A percentile compares a stretch with the other conserved stretches of the same genome.
Conservation (phyloP, 2,329 filamentous ascomycete genomes). For the Metarhizium brunneum region DNA sequence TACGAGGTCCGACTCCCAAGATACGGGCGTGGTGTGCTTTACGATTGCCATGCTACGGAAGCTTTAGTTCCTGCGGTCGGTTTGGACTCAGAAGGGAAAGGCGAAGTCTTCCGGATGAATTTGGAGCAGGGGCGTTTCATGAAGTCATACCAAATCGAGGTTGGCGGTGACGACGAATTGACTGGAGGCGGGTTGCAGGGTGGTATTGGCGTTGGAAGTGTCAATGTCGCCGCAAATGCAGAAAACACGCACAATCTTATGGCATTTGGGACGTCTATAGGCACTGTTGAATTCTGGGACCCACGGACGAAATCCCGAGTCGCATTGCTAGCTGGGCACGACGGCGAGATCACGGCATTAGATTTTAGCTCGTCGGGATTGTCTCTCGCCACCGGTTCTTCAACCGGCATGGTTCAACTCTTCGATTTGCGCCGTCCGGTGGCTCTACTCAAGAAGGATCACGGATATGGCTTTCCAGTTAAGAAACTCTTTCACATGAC, state of each 20-base stretch:
- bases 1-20: conserved; percentile 83
- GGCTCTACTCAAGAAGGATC: conserved; percentile 82
- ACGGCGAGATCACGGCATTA: conserved; percentile 74
- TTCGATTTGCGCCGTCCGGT: conserved; percentile 87
- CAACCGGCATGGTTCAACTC: conserved; percentile 75
- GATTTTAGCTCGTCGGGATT: conserved; percentile 80
- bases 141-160: conserved; percentile 85
- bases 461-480: conserved; percentile 89
- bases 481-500: conserved; percentile 71
- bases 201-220: conserved; percentile 72
- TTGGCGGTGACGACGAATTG: conserved; percentile 68
- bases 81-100: conserved; percentile 73
- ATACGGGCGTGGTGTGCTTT: conserved; percentile 84
- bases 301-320: conserved; percentile 73
- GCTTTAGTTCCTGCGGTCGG: conserved; percentile 82
- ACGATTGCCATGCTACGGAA: conserved; percentile 74
- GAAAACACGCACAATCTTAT: conserved; percentile 83
- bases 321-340: conserved; percentile 61
- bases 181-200: conserved; percentile 75
- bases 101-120: conserved; percentile 89
- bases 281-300: conserved; percentile 98
- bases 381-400: conserved; percentile 79
- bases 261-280: conserved; percentile 87
- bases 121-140: conserved; percentile 89
- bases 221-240: conserved; percentile 81